Evolutionary conservation across 2,329 filamentous ascomycete species (phyloP).

Genomic region (Colletotrichum agaves): DNA sequence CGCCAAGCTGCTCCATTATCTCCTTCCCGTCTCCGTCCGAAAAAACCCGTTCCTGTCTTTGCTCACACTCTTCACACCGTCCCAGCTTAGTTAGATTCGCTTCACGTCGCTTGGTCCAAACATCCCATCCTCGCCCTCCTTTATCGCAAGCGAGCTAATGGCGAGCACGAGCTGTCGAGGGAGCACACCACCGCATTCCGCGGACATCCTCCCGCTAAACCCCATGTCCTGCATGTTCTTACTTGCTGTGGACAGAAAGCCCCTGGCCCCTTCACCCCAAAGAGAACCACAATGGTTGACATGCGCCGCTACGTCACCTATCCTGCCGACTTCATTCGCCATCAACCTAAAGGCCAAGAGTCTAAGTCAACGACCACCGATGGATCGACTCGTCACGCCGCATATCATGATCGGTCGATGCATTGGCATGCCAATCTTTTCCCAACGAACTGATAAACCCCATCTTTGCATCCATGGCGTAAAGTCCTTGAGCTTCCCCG

Average conservation of each 20-base stretch:
- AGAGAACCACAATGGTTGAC: conserved; percentile 2
- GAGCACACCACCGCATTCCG: background rate
- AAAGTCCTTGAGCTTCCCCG: background rate
- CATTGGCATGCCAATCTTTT: conserved; percentile 28
- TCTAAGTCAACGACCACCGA: conserved; percentile 35
- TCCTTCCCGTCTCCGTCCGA: conserved; percentile 13
- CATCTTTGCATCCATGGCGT: background rate
- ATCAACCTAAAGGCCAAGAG: conserved; percentile 26
- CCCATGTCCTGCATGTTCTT: conserved; percentile 6
- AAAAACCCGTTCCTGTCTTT: background rate
- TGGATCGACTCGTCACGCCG: conserved; percentile 30
- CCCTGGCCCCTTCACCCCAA: background rate
- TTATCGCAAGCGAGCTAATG: background rate
- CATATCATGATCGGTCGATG: background rate
- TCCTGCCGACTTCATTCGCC: conserved; percentile 23
- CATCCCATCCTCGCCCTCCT: conserved; percentile 20
- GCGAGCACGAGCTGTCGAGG: conserved; percentile 8
- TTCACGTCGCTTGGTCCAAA: conserved; percentile 17
- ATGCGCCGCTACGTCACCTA: conserved; percentile 30
- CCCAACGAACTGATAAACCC: background rate
- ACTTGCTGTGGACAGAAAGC: conserved; percentile 7
- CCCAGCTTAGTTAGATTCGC: conserved; percentile 11
- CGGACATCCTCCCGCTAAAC: conserved; percentile 11
- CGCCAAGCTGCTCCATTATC: conserved; percentile 4
- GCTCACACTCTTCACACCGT: background rate